phyloP scores from a whole-genome alignment of 176 grass and related monocot species.

The Lolium multiflorum region DNA sequence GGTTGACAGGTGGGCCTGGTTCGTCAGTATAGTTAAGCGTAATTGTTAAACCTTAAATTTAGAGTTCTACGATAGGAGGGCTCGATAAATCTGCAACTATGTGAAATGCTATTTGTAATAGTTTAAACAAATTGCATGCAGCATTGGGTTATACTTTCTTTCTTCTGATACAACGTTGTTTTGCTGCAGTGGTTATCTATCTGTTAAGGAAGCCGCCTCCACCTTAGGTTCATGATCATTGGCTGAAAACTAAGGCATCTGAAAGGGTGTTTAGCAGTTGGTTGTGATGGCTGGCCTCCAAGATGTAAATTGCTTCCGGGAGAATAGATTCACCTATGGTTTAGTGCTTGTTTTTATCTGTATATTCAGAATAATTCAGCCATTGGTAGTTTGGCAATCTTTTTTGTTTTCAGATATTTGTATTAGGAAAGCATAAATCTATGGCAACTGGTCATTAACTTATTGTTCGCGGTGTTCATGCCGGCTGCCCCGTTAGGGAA shows the following conservation, averaged over 20 bases:
- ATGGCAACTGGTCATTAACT: slow-evolving; percentile 34
- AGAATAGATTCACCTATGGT: slow-evolving; percentile 51
- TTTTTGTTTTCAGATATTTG: slow-evolving; percentile 49
- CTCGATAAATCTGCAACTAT: neutral
- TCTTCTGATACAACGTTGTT: slow-evolving; percentile 30
- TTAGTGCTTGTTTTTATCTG: slow-evolving; percentile 56
- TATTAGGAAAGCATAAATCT: slow-evolving; percentile 49
- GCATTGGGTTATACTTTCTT: neutral
- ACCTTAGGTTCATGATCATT: slow-evolving; percentile 45
- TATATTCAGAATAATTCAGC: slow-evolving; percentile 53
- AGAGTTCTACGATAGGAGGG: neutral
- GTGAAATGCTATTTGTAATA: neutral
- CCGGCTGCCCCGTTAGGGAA: neutral
- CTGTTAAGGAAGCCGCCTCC: slow-evolving; percentile 39
- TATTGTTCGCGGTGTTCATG: slow-evolving; percentile 2
- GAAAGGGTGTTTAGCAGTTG: slow-evolving; percentile 41
- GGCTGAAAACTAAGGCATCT: slow-evolving; percentile 46
- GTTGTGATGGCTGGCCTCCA: slow-evolving; percentile 47
- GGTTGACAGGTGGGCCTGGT: neutral
- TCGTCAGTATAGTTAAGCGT: neutral
- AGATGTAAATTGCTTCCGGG: slow-evolving; percentile 60
- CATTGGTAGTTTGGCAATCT: slow-evolving; percentile 42
- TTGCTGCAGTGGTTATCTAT: slow-evolving; percentile 45
- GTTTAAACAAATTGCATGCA: neutral
- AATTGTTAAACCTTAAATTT: slow-evolving; percentile 3